phyloP scores from a whole-genome alignment of 805 yeast species.

The Ogataea trehalophila region DNA sequence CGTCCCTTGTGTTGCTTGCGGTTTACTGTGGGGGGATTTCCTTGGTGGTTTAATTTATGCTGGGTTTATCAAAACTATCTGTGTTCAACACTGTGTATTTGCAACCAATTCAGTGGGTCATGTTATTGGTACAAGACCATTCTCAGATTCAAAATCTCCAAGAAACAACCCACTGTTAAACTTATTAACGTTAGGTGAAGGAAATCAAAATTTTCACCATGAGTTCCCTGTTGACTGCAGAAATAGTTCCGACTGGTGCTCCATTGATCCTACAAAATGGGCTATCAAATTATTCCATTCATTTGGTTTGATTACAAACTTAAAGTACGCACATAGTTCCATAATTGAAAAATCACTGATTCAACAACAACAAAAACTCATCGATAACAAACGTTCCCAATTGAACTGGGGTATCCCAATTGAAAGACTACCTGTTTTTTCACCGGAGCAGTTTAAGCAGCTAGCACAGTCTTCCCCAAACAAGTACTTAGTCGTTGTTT shows the following conservation, averaged over 20 bases:
- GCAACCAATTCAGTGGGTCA: constrained; percentile 83
- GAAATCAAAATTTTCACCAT: constrained; percentile 90
- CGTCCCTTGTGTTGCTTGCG: constrained; percentile 63
- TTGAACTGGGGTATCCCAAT: constrained; percentile 95
- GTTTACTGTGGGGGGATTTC: constrained; percentile 67
- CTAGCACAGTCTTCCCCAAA: constrained; percentile 30
- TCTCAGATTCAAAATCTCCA: constrained; percentile 69
- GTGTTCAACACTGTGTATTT: constrained; percentile 77
- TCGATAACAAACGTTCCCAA: constrained; percentile 71
- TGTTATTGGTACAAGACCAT: constrained; percentile 66
- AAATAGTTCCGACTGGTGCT: constrained; percentile 63
- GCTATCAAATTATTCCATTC: constrained; percentile 47
- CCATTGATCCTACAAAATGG: constrained; percentile 87
- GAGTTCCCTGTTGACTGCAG: constrained; percentile 92
- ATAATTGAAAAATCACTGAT: constrained; percentile 67
- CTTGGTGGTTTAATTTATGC: constrained; percentile 74
- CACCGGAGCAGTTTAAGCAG: constrained; percentile 42
- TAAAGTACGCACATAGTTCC: constrained; percentile 52
- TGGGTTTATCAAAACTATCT: constrained; percentile 65
- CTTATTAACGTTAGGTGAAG: constrained; percentile 79
- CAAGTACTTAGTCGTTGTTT: constrained; percentile 70
- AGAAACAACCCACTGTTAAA: constrained; percentile 61
- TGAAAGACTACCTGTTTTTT: constrained; percentile 69
- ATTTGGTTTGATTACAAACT: constrained; percentile 54
- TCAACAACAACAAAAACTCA: constrained; percentile 75